A percentile compares a stretch with the other conserved stretches of the same genome.
Evolutionary conservation across 352 stramenopile genomes (phyloP).

Genomic region (Phytophthora idaei): DNA sequence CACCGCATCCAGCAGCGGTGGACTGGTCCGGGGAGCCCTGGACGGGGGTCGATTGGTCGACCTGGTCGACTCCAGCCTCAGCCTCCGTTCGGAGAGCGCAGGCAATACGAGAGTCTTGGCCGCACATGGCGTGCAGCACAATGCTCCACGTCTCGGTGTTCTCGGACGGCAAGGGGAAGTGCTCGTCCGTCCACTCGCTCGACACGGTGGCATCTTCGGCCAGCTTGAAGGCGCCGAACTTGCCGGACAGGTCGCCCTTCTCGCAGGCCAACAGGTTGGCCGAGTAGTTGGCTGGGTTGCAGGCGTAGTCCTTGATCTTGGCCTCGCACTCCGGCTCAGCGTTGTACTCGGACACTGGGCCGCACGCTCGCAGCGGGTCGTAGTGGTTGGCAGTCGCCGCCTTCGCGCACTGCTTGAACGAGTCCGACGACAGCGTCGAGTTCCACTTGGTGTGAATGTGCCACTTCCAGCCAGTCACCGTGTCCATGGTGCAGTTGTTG

Average conservation of each 20-base stretch:
- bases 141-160: slow-evolving; percentile 63
- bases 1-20: slow-evolving; percentile 12
- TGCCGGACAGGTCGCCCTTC: slow-evolving; percentile 62
- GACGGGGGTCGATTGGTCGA: slow-evolving; percentile 23
- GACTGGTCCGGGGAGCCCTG: slow-evolving; percentile 13
- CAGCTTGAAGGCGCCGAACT: slow-evolving; percentile 49
- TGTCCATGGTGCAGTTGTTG: slow-evolving; percentile 36
- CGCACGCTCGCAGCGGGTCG: slow-evolving; percentile 52
- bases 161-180: slow-evolving; percentile 48
- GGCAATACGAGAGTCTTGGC: slow-evolving; percentile 46
- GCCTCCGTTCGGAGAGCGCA: slow-evolving; percentile 36
- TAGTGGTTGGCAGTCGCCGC: slow-evolving; percentile 53
- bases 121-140: slow-evolving; percentile 63
- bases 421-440: slow-evolving; percentile 38
- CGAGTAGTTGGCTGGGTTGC: slow-evolving; percentile 47
- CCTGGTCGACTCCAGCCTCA: slow-evolving; percentile 7
- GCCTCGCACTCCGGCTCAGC: slow-evolving; percentile 29
- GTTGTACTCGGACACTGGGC: slow-evolving; percentile 49
- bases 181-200: slow-evolving; percentile 43
- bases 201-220: slow-evolving; percentile 27
- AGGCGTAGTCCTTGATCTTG: slow-evolving; percentile 43
- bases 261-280: slow-evolving; percentile 48
- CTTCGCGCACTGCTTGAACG: slow-evolving; percentile 48
- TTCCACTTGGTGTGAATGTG: slow-evolving; percentile 62
- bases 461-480: slow-evolving; percentile 55